Evolutionary conservation across 108 stramenopile genomes (phyloP).

Genomic region (Cyclostephanos tholiformis): DNA sequence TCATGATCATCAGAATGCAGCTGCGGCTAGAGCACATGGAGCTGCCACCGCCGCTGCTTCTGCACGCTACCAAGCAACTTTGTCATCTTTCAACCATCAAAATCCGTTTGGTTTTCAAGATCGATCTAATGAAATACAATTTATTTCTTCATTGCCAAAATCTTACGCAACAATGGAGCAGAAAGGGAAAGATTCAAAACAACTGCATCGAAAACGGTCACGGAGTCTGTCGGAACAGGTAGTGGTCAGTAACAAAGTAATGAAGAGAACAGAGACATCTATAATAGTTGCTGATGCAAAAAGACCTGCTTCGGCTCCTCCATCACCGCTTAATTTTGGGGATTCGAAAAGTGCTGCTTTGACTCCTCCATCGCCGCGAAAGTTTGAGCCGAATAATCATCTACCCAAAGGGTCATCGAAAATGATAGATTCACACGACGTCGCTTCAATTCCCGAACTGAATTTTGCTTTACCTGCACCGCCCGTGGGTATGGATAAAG

Average conservation of each 20-base stretch:
- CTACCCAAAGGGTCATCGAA: constrained; percentile 1
- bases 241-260: neutral
- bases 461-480: constrained; percentile 34
- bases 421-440: neutral
- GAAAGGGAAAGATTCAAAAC: neutral
- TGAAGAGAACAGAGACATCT: neutral
- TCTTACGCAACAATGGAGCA: neutral
- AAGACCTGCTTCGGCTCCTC: constrained; percentile 17
- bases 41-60: constrained; percentile 26
- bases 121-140: constrained; percentile 19
- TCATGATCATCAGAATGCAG: constrained; percentile 52
- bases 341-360: neutral
- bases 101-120: constrained; percentile 31
- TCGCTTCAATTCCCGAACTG: constrained; percentile 1
- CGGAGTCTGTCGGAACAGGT: constrained; percentile 20
- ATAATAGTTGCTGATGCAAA: constrained; percentile 4
- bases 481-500: constrained; percentile 21
- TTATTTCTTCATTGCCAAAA: constrained; percentile 11
- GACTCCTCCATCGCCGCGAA: constrained; percentile 16
- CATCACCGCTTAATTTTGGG: constrained; percentile 11
- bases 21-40: constrained; percentile 36
- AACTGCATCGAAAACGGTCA: constrained; percentile 22
- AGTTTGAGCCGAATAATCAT: neutral
- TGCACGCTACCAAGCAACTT: constrained; percentile 21
- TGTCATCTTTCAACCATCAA: constrained; percentile 34